Percentiles rank a stretch among this genome's conserved stretches.
Conservation (phyloP, 495 filamentous ascomycete genomes). For the Talaromyces borbonicus region DNA sequence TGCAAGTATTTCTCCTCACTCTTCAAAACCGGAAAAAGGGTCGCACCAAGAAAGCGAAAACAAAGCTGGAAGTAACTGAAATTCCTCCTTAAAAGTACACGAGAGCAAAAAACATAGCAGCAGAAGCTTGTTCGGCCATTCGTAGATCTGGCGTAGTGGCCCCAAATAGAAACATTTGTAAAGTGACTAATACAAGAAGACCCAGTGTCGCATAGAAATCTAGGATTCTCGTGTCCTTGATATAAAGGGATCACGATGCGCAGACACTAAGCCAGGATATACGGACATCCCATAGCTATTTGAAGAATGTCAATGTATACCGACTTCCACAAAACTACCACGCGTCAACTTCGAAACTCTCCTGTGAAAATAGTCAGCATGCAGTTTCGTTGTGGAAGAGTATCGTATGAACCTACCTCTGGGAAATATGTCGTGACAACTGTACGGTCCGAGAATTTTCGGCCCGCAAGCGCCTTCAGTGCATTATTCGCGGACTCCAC, state of each 20-base stretch:
- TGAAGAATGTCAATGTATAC: background rate
- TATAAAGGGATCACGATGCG: too few relatives aligned
- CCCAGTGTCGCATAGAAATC: too few relatives aligned
- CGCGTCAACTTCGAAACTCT: slow-evolving; percentile 68
- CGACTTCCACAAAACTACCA: slow-evolving; percentile 42
- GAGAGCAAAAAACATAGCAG: background rate
- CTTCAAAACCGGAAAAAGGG: too few relatives aligned
- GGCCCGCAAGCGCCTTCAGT: slow-evolving; percentile 73
- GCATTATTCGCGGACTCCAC: slow-evolving; percentile 73
- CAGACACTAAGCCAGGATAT: too few relatives aligned
- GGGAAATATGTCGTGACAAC: slow-evolving; percentile 95
- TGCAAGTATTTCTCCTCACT: too few relatives aligned
- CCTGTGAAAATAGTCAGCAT: slow-evolving; percentile 33
- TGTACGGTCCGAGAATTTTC: slow-evolving; percentile 91
- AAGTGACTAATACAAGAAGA: too few relatives aligned
- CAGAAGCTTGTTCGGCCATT: too few relatives aligned
- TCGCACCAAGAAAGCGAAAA: background rate
- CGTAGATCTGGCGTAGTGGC: too few relatives aligned
- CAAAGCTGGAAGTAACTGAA: background rate
- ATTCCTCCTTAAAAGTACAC: slow-evolving; percentile 1
- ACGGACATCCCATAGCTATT: background rate
- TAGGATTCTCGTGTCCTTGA: too few relatives aligned
- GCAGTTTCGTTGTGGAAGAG: slow-evolving; percentile 1
- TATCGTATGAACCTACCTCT: slow-evolving; percentile 47
- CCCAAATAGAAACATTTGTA: too few relatives aligned